phyloP scores from a whole-genome alignment of 495 filamentous ascomycete species.

The Aspergillus taichungensis region DNA sequence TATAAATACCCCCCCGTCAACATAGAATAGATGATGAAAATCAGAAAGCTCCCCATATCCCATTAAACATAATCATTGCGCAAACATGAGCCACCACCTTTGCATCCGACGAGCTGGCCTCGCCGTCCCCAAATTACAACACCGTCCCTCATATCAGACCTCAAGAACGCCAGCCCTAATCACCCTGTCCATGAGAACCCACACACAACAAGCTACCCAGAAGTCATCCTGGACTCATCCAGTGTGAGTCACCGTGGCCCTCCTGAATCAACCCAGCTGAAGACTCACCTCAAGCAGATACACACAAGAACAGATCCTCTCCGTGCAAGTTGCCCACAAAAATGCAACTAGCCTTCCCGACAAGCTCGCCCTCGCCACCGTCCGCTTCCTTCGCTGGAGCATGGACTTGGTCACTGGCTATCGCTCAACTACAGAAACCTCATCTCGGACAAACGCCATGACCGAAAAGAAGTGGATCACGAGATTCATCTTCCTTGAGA shows the following conservation, averaged over 20 bases:
- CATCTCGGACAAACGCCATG: conserved; percentile 47
- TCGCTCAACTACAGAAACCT: conserved; percentile 42
- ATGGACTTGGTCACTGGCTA: conserved; percentile 67
- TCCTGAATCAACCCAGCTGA: not conserved
- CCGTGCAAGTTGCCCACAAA: conserved; percentile 58
- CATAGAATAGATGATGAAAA: too few species aligned
- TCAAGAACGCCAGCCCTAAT: too few species aligned
- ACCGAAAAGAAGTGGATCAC: conserved; percentile 69
- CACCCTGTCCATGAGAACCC: too few species aligned
- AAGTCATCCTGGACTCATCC: conserved; percentile 30
- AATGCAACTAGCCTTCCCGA: conserved; percentile 59
- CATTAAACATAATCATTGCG: too few species aligned
- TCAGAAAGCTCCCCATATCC: too few species aligned
- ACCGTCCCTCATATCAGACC: too few species aligned
- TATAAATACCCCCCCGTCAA: too few species aligned
- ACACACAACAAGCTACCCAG: too few species aligned
- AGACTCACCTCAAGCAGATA: conserved; percentile 37
- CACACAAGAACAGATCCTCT: conserved; percentile 53
- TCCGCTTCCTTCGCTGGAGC: conserved; percentile 56
- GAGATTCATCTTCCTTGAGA: conserved; percentile 87
- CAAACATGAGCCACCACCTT: too few species aligned
- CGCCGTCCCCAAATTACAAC: too few species aligned
- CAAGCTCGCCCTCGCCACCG: conserved; percentile 50
- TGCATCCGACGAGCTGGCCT: too few species aligned
- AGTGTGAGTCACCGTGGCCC: conserved; percentile 21